These are phyloP conservation scores for Nemania diffusa DNA, from an alignment of 2,329 filamentous ascomycete genomes.

Conservation along the genomic window DNA sequence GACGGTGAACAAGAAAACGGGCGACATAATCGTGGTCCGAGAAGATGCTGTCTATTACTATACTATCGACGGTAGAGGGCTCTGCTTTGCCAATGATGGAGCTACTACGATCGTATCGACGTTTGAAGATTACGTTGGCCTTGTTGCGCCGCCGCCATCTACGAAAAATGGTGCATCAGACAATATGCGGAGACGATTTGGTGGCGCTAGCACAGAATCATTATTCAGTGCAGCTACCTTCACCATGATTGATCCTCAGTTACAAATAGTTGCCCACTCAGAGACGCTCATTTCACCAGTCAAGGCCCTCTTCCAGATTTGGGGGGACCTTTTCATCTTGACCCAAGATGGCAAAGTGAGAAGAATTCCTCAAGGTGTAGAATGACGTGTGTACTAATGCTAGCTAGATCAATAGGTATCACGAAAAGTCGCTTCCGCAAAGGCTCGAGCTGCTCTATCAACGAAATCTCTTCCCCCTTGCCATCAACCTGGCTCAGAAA, in stretches of 20 bases:
- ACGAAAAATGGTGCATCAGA: conserved; percentile 66
- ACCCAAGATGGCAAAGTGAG: conserved; percentile 89
- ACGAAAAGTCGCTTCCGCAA: conserved; percentile 89
- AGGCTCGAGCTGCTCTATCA: conserved; percentile 94
- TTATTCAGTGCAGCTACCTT: conserved; percentile 90
- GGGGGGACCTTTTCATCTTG: conserved; percentile 92
- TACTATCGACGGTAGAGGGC: conserved; percentile 82
- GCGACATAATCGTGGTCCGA: conserved; percentile 89
- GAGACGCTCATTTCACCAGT: conserved; percentile 86
- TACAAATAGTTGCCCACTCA: conserved; percentile 89
- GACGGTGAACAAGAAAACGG: conserved; percentile 81
- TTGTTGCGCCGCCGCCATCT: conserved; percentile 78
- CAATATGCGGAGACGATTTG: conserved; percentile 76
- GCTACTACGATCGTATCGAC: conserved; percentile 84
- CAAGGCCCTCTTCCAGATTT: conserved; percentile 82
- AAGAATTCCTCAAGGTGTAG: background rate
- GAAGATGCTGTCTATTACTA: conserved; percentile 98
- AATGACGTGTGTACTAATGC: conserved; percentile 40
- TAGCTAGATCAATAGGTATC: conserved; percentile 80
- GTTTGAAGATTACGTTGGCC: conserved; percentile 85
- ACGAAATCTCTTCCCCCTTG: conserved; percentile 89
- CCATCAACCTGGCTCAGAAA: conserved; percentile 93
- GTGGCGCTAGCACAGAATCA: conserved; percentile 76
- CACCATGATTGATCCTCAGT: conserved; percentile 88
- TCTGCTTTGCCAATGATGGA: conserved; percentile 90